phyloP scores from a whole-genome alignment of 441 rosid genomes.

The Aquilaria agallochum region DNA sequence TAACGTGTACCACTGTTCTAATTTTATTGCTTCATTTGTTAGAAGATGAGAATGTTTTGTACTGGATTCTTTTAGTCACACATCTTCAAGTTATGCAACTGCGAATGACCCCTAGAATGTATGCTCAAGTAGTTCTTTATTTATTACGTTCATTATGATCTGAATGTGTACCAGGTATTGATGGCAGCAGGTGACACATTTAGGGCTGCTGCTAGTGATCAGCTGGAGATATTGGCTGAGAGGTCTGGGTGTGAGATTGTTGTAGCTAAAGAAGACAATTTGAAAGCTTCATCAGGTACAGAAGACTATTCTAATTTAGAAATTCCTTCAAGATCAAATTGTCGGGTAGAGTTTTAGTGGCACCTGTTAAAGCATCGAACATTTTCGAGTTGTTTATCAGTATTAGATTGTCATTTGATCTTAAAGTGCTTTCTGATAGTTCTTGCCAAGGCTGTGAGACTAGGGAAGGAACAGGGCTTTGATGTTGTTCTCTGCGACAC shows the following conservation, averaged over 20 bases:
- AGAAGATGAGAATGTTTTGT: too few species aligned
- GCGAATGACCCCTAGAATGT: too few species aligned
- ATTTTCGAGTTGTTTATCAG: not conserved
- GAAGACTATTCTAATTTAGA: not conserved
- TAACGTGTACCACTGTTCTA: too few species aligned
- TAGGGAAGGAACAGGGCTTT: slow-evolving; percentile 80
- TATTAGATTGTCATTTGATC: slow-evolving; percentile 17
- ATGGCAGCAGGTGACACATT: slow-evolving; percentile 95
- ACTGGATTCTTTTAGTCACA: too few species aligned
- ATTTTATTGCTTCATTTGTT: too few species aligned
- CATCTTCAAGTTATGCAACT: too few species aligned
- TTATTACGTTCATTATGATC: slow-evolving; percentile 11
- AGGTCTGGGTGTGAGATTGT: slow-evolving; percentile 85
- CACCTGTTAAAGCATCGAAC: not conserved
- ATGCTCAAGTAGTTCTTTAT: slow-evolving; percentile 1
- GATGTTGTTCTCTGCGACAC: slow-evolving; percentile 90
- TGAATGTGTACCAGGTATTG: slow-evolving; percentile 50
- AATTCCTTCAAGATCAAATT: not conserved
- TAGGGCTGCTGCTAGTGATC: slow-evolving; percentile 92
- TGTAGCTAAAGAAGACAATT: slow-evolving; percentile 61
- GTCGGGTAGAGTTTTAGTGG: not conserved
- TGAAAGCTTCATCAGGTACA: slow-evolving; percentile 88
- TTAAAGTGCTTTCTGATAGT: slow-evolving; percentile 68
- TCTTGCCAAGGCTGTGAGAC: slow-evolving; percentile 87
- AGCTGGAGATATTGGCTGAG: slow-evolving; percentile 92